phyloP scores from a whole-genome alignment of 495 filamentous ascomycete genomes.

The Aspergillus hancockii region DNA sequence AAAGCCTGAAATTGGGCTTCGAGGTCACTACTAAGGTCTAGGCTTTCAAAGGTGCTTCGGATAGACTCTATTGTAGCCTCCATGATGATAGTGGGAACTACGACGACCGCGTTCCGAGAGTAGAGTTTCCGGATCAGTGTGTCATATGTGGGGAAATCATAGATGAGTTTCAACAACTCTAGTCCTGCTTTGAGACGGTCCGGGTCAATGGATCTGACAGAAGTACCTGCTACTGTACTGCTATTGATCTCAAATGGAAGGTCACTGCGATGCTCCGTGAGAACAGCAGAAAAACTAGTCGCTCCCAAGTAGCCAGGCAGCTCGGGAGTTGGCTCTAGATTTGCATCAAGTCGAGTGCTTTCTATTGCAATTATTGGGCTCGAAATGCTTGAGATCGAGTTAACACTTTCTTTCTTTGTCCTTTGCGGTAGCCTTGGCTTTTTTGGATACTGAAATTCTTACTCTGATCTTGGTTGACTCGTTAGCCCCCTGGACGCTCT shows the following conservation, averaged over 20 bases:
- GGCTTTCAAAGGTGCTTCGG: conserved; percentile 25
- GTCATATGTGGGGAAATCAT: conserved; percentile 30
- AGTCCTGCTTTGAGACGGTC: conserved; percentile 41
- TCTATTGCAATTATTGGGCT: conserved; percentile 29
- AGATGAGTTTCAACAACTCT: conserved; percentile 44
- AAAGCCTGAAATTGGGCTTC: conserved; percentile 34
- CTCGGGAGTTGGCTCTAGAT: conserved; percentile 29
- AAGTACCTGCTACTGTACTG: conserved; percentile 29
- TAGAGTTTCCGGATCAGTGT: conserved; percentile 32
- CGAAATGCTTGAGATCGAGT: conserved; percentile 21
- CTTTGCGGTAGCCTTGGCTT: background rate
- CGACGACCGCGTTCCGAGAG: conserved; percentile 18
- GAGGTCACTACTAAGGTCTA: conserved; percentile 22
- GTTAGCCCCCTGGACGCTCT: conserved; percentile 17
- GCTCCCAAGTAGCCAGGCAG: conserved; percentile 50
- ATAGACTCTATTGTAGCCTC: conserved; percentile 32
- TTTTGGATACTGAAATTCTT: conserved; percentile 10
- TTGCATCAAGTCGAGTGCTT: conserved; percentile 23
- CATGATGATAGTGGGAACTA: conserved; percentile 28
- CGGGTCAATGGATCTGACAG: conserved; percentile 28
- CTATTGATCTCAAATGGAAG: conserved; percentile 40
- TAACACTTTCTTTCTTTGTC: background rate
- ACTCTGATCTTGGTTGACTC: conserved; percentile 32
- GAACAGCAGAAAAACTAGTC: conserved; percentile 51
- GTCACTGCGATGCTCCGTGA: conserved; percentile 40